phyloP scores from a whole-genome alignment of 257 asterid genomes.

The Leonotis leonurus region DNA sequence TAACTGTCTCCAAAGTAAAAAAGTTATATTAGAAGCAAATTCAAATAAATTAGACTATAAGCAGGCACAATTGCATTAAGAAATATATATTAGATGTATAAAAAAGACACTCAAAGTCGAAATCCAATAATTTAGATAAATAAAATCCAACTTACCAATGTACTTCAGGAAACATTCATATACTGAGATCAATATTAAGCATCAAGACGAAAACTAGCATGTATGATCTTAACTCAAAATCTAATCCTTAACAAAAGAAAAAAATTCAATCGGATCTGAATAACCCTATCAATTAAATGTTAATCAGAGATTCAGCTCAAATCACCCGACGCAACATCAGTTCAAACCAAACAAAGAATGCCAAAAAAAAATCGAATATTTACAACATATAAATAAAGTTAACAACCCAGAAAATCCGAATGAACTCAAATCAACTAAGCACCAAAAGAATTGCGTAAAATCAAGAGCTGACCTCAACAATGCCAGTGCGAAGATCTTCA shows the following conservation, averaged over 20 bases:
- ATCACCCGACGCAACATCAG: slow-evolving; percentile 13
- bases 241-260: background rate
- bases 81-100: background rate
- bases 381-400: background rate
- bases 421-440: background rate
- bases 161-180: background rate
- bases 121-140: background rate
- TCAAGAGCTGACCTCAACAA: slow-evolving; percentile 39
- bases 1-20: background rate
- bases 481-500: slow-evolving; percentile 52
- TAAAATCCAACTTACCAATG: background rate
- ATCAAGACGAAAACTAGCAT: background rate
- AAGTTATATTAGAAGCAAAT: background rate
- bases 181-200: background rate
- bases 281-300: slow-evolving; percentile 20
- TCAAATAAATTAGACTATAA: background rate
- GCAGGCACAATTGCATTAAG: background rate
- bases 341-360: slow-evolving; percentile 4
- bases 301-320: slow-evolving; percentile 19
- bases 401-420: background rate
- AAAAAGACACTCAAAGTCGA: background rate
- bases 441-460: slow-evolving; percentile 9
- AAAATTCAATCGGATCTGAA: slow-evolving; percentile 45
- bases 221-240: slow-evolving; percentile 20
- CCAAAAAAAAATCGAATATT: background rate